Conservation (phyloP, 768 basidiomycete species). For the Phaffia australis region DNA sequence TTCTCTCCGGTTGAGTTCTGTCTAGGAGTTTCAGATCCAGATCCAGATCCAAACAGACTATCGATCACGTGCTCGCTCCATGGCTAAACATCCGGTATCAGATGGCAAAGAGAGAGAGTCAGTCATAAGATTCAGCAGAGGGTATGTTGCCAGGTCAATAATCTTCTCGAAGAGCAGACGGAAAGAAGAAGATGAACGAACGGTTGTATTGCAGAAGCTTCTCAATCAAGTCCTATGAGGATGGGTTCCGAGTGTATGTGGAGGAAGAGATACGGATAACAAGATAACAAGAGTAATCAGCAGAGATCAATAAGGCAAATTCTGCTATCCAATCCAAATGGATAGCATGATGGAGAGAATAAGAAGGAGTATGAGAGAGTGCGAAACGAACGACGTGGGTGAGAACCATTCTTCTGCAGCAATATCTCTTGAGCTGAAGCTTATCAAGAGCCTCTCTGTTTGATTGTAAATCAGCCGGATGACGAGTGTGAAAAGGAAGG, state of each 20-base stretch:
- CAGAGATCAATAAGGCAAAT: background rate
- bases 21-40: too few relatives aligned
- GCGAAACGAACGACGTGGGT: conserved; percentile 50
- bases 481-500: background rate
- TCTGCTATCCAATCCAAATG: background rate
- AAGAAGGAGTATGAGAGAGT: background rate
- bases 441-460: conserved; percentile 23
- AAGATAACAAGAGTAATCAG: background rate
- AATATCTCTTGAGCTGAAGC: conserved; percentile 58
- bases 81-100: conserved; percentile 25
- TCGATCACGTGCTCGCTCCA: conserved; percentile 31
- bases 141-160: background rate
- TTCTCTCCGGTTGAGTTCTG: too few relatives aligned
- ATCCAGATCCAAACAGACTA: background rate
- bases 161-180: background rate
- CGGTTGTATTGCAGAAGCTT: conserved; percentile 94
- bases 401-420: conserved; percentile 91
- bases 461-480: background rate
- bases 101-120: conserved; percentile 16
- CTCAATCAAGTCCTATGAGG: conserved; percentile 79
- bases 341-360: background rate
- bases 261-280: background rate
- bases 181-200: conserved; percentile 33
- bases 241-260: conserved; percentile 16
- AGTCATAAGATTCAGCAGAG: background rate